Base-by-base conservation (phyloP, 176 grass and related monocot genomes). In the Elaeis guineensis region DNA sequence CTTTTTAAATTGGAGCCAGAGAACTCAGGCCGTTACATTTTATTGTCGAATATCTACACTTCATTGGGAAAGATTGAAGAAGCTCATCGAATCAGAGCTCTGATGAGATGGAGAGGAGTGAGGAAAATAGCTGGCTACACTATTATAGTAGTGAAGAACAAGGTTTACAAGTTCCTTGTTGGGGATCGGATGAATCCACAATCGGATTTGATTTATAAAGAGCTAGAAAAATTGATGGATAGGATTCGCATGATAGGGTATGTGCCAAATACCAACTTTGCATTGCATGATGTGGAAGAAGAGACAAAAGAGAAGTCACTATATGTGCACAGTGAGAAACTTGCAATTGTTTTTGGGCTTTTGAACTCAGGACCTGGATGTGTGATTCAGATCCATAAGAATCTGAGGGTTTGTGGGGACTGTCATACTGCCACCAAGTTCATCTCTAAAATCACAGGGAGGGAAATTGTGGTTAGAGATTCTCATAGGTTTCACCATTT, bases 401-500 rank as follows among this genome's bases (percentile, higher is more conserved):
- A 73, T 26, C 25, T 73, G n/a, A 62, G 70, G 26, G 29, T 73
- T 63, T 73, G 70, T 55, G 70, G 70, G 29, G 70, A 73, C 63
- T 73, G 70, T 20, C 70, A 73, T 48, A 56, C 49, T 62, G 70
- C 70, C 51, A 25, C 59, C 70, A 73, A 73, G 51, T 63, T 24
- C 29, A 73, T 73, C 58, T 63, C 70, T 55, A 48, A 63, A 51
- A 59, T 73, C 17, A 73, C 70, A 49, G 52, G 29, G 28, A 73
- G 70, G 59, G 19, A 49, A 0, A 73, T 73, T 25, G 25, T 63
- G 24, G 61, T 73, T 51, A 63, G 70, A 55, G 70, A 73, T 39
- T 73, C 70, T 9, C 70, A 63, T 56, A 73, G 70, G 50, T 73
- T 73, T 63, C 70, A 73, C 51, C 70, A 73, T 73, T 73, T 73